Evolutionary conservation across 2,329 filamentous ascomycete genomes (phyloP), one percentile per base, ranked within the genome.

Genomic region (Aspergillus jensenii): DNA sequence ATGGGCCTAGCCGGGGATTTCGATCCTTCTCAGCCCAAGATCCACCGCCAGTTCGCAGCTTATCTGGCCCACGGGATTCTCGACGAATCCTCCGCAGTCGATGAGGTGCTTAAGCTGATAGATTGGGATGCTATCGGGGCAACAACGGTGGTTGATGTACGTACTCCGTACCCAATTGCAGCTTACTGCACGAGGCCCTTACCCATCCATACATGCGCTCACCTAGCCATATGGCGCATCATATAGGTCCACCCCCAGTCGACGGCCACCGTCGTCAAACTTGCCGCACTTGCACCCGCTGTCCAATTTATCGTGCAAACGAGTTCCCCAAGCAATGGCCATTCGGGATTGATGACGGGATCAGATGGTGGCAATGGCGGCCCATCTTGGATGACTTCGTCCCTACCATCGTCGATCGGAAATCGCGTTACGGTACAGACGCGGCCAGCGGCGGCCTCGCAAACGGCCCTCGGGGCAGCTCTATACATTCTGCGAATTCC

Each of bases 11-110:
- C n/a, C 15, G 47, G 25, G 15, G 7, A 25, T 21, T 27, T 37
- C 17, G 47, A 50, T 39, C 35, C 47, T 15, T 11, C n/a, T 7
- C 50, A 52, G 19, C 27, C 50, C 39, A 52, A 44, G 8, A 7
- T 25, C 12, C 50, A 52, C n/a, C 50, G 50, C 25, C 50, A 52
- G 50, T 44, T 44, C 17, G 39, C 39, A 21, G 50, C 50, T 21
- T 52, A 52, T 52, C 50, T 52, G n/a, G 40, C 40, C 2, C 50
- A 25, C 11, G 50, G 50, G 40, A 52, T 52, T 33, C 39, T 52
- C 4, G 50, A 52, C 17, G 50, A 52, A 17, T 2, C 50, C 15
- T 3, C 27, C 14, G 50, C 50, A 2, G 40, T 44, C 6, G 40
- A 52, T 23, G 50, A 52, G 40, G 50, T 52, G 23, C 39, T 52